Evolutionary conservation across 805 yeast species (phyloP), one percentile per base, ranked within the genome.

Genomic region (Jamesozyma lodderae): DNA sequence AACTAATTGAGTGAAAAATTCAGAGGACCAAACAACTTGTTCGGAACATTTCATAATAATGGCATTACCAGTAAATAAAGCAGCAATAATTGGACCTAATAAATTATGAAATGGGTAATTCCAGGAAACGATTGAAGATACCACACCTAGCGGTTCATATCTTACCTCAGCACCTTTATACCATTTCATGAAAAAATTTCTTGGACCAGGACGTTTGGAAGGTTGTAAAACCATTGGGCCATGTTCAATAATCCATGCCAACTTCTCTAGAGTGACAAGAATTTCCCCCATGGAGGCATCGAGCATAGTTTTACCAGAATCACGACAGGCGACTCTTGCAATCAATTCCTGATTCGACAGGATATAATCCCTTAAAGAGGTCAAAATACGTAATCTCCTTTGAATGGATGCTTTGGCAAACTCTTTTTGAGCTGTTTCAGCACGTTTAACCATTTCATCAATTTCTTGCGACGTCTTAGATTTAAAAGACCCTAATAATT

Each of bases 251-350:
- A 82, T 77, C 99, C 99, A 92, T 47, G 80, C 79, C 50, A 90
- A 63, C 59, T 92, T 92, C 57, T 92, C 98, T 42, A 90, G 68
- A 0, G 98, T 90, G 13, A 88, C 97, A 75, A 92, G 72, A 34
- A 92, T 85, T 62, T 90, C 96, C 36, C 96, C 96, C 87, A 85
- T 81, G 33, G 92, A 79, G 3, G 97, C 97, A 64, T 92, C 97
- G 30, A 92, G 67, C 79, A 83, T 80, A 1, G 97, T 88, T 58
- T 92, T 92, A 22, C 98, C 99, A 15, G 95, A 81, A 55, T 92
- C 98, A 47, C 98, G 70, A 58, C 97, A 92, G 0, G 97, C 96
- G 7, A 92, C 81, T 33, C 94, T 70, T 3, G 95, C 95, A 34
- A 92, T 74, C 36, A 78, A 75, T 40, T 81, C 88, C 59, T 92